Evolutionary conservation across 1,284 basidiomycete species (phyloP), one percentile per base, ranked within the genome.

Genomic region (Neotropicomus parvogracilis): DNA sequence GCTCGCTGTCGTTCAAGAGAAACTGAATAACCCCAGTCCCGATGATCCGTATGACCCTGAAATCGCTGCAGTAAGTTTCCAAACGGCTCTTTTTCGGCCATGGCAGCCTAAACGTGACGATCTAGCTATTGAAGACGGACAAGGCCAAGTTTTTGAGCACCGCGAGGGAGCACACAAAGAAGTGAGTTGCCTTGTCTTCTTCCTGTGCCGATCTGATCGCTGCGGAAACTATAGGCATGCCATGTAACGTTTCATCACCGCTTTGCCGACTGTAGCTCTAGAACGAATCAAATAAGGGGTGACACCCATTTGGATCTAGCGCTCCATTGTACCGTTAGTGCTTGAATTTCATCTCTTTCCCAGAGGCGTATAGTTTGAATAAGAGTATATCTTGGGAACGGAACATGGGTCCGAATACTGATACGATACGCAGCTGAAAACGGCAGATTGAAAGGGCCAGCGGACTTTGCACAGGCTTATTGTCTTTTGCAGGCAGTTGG

Each of bases 11-110:
- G 81, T 95, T 53, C 84, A 87, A 63, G 88, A 94, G 63, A 91
- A 95, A 63, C 64, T 95, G 48, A 90, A 91, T 62, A 88, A 89
- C 58, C 91, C 91, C 9, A 91, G 88, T 64, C 79, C 89, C 7
- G 91, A 95, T 59, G 91, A 95, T 67, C 92, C 91, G 0, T 91
- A 92, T 57, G 90, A 89, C 59, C 84, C 88, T 28, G 86, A 89
- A 2, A 87, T 90, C 56, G 88, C 88, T 38, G 81, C 81, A 29
- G 85, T 90, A 64, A 49, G 80, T 44, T 48, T 39, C 19, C 29
- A 8, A 24, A 0, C 40, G 10, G 4, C 20, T 27, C 29, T 26
- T 33, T 42, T 37, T 50, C 44, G 6, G 19, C 7, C 11, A 16
- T 17, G 20, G 31, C 34, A 7, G 36, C 31, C 26, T 31, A 28